These are phyloP conservation scores for Fusarium lateritium DNA, from an alignment of 2,329 filamentous ascomycete species.

Conservation along the genomic window DNA sequence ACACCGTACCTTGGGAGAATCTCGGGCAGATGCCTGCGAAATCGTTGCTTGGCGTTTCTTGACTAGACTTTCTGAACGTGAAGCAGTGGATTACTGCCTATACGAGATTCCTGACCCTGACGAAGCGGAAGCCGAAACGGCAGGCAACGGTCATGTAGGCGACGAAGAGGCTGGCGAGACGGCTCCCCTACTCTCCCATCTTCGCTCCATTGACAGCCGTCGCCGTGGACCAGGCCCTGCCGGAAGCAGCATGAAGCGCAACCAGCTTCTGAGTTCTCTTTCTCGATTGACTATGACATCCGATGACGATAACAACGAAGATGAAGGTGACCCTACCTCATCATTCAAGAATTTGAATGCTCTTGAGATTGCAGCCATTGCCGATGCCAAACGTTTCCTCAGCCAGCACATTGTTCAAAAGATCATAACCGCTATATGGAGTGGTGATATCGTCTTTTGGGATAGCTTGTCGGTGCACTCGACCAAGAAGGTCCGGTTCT, in stretches of 20 bases:
- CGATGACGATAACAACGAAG: slow-evolving; percentile 55
- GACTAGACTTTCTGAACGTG: slow-evolving; percentile 77
- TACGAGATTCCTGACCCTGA: slow-evolving; percentile 75
- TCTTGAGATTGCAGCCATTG: slow-evolving; percentile 87
- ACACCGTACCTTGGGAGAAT: slow-evolving; percentile 75
- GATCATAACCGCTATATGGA: slow-evolving; percentile 88
- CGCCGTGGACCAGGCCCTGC: slow-evolving; percentile 44
- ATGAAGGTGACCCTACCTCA: slow-evolving; percentile 74
- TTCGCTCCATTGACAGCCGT: slow-evolving; percentile 48
- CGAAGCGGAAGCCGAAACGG: slow-evolving; percentile 41
- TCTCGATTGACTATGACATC: slow-evolving; percentile 65
- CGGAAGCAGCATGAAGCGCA: slow-evolving; percentile 62
- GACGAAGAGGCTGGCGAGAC: slow-evolving; percentile 64
- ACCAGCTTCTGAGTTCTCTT: slow-evolving; percentile 67
- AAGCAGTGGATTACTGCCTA: slow-evolving; percentile 81
- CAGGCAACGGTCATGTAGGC: slow-evolving; percentile 23
- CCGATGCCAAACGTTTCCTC: slow-evolving; percentile 86
- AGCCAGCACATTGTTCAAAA: slow-evolving; percentile 85
- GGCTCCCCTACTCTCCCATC: slow-evolving; percentile 62
- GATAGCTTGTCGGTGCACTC: slow-evolving; percentile 80
- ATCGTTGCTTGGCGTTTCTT: slow-evolving; percentile 86
- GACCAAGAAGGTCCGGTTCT: slow-evolving; percentile 82
- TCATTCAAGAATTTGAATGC: slow-evolving; percentile 87
- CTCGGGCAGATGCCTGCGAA: slow-evolving; percentile 81
- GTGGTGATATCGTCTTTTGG: slow-evolving; percentile 90